A percentile compares a stretch with the other conserved stretches of the same genome.
Evolutionary conservation across 2,329 filamentous ascomycete genomes (phyloP).

Genomic region (Colletotrichum camelliae): DNA sequence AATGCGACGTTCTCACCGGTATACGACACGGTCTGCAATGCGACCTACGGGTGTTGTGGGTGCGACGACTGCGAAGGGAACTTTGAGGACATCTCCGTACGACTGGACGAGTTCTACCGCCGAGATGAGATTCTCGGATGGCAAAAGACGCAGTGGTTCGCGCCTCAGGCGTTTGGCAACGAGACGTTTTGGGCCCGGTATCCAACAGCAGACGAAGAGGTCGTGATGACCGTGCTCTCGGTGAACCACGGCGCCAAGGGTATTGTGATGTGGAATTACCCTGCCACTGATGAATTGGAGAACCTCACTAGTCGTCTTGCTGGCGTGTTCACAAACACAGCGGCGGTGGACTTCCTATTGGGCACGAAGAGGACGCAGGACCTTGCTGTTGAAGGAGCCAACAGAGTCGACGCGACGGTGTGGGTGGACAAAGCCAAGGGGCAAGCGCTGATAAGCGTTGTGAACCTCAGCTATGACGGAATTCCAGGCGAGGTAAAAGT

Average conservation of each 20-base stretch:
- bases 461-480: background rate
- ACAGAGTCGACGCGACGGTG: slow-evolving; percentile 4
- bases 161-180: slow-evolving; percentile 53
- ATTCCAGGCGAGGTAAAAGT: background rate
- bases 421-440: background rate
- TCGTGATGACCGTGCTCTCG: slow-evolving; percentile 49
- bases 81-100: slow-evolving; percentile 54
- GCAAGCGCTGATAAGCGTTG: slow-evolving; percentile 1
- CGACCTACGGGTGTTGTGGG: slow-evolving; percentile 66
- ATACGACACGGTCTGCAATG: slow-evolving; percentile 62
- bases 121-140: slow-evolving; percentile 45
- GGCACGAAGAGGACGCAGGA: slow-evolving; percentile 1
- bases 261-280: slow-evolving; percentile 52
- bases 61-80: slow-evolving; percentile 64
- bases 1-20: slow-evolving; percentile 56
- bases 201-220: slow-evolving; percentile 46
- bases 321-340: slow-evolving; percentile 36
- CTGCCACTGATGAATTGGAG: slow-evolving; percentile 40
- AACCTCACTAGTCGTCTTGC: slow-evolving; percentile 44
- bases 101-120: slow-evolving; percentile 45
- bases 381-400: slow-evolving; percentile 1
- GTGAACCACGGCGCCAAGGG: slow-evolving; percentile 51
- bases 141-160: slow-evolving; percentile 48
- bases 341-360: slow-evolving; percentile 40
- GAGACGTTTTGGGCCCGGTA: slow-evolving; percentile 54